phyloP scores from a whole-genome alignment of 257 asterid genomes.

The Lithospermum erythrorhizon region DNA sequence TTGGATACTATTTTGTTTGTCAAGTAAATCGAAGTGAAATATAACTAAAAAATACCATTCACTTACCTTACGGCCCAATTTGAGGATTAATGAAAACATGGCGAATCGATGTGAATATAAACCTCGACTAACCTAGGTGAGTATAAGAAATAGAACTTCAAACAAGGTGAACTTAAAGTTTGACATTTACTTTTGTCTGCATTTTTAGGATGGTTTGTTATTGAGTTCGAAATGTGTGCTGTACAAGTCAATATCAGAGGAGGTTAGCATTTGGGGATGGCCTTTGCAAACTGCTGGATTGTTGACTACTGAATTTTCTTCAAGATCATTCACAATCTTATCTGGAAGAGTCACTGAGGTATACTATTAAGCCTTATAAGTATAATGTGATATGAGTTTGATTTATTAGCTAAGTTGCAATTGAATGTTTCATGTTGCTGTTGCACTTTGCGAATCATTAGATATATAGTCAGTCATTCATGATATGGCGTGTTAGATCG shows the following conservation, averaged over 20 bases:
- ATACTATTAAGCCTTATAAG: neutral
- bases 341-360: conserved; percentile 76
- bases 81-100: too few relatives aligned
- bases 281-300: conserved; percentile 79
- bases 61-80: too few relatives aligned
- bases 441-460: neutral
- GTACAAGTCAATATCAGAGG: conserved; percentile 47
- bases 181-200: neutral
- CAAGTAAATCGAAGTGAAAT: too few relatives aligned
- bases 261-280: conserved; percentile 92
- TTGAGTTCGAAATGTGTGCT: conserved; percentile 45
- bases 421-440: neutral
- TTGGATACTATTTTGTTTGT: too few relatives aligned
- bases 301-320: conserved; percentile 47
- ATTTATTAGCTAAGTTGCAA: neutral
- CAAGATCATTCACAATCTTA: conserved; percentile 46
- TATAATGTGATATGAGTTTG: neutral
- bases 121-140: too few relatives aligned
- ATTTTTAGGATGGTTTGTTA: conserved; percentile 51
- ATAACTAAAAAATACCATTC: too few relatives aligned
- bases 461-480: neutral
- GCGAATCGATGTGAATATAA: too few relatives aligned
- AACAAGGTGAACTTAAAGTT: too few relatives aligned
- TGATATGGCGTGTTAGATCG: neutral
- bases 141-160: too few relatives aligned